Evolutionary conservation across 2,329 filamentous ascomycete genomes (phyloP).

Genomic region (Pyrenochaeta sp.): DNA sequence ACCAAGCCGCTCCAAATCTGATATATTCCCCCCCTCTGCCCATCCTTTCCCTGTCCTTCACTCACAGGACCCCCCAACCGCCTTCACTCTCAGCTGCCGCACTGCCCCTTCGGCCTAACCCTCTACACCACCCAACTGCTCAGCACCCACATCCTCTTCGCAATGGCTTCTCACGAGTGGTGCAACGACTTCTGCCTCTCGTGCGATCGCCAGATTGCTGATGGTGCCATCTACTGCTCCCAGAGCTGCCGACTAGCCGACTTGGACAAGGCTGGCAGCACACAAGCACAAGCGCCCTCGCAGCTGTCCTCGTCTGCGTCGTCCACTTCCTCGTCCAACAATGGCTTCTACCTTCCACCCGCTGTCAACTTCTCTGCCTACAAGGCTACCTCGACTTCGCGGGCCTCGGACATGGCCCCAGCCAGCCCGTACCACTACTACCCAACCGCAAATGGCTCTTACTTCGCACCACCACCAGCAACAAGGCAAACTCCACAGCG

Average conservation of each 20-base stretch:
- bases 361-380: conserved; percentile 77
- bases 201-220: conserved; percentile 86
- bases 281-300: conserved; percentile 46
- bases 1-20: too few species aligned
- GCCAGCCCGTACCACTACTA: conserved; percentile 53
- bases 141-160: conserved; percentile 4
- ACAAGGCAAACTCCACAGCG: conserved; percentile 47
- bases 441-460: conserved; percentile 46
- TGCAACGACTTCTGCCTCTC: conserved; percentile 91
- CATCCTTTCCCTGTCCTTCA: conserved; percentile 5
- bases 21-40: conserved; percentile 1
- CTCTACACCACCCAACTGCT: conserved; percentile 2
- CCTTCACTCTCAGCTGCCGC: conserved; percentile 1
- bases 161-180: conserved; percentile 65
- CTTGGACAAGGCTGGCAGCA: conserved; percentile 71
- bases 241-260: conserved; percentile 89
- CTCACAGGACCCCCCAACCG: conserved; percentile 4
- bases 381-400: conserved; percentile 62
- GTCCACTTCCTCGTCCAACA: conserved; percentile 59
- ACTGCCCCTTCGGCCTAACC: conserved; percentile 8
- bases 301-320: conserved; percentile 62
- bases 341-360: conserved; percentile 72
- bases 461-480: conserved; percentile 41
- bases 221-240: conserved; percentile 84
- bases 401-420: conserved; percentile 50